Evolutionary conservation across 768 basidiomycete genomes (phyloP).

Genomic region (Boletus subparvulus): DNA sequence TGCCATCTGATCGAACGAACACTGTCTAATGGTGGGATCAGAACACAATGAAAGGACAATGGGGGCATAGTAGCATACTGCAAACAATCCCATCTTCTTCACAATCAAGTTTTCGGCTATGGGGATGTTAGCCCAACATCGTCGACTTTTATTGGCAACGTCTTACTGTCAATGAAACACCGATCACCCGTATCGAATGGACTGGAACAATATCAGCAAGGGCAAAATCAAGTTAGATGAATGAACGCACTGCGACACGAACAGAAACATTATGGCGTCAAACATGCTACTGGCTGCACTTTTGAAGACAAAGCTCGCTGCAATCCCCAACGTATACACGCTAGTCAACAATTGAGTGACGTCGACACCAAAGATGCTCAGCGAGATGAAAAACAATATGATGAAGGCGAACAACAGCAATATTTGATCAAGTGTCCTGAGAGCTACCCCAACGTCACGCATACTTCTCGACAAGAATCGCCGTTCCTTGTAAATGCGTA

Average conservation of each 20-base stretch:
- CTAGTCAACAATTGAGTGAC: constrained; percentile 67
- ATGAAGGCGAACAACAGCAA: constrained; percentile 61
- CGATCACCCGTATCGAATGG: constrained; percentile 83
- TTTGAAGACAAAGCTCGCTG: constrained; percentile 81
- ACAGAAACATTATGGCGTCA: constrained; percentile 79
- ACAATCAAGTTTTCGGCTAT: constrained; percentile 69
- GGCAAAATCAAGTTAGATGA: not conserved
- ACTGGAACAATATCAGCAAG: constrained; percentile 34
- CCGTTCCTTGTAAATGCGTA: constrained; percentile 77
- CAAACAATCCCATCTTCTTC: constrained; percentile 79
- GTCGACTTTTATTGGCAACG: not conserved
- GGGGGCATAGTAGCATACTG: constrained; percentile 39
- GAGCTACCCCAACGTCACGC: constrained; percentile 69
- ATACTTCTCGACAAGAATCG: constrained; percentile 73
- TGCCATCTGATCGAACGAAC: constrained; percentile 70
- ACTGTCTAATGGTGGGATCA: constrained; percentile 46
- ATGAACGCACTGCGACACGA: constrained; percentile 73
- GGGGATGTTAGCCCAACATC: constrained; percentile 6
- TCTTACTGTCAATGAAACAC: constrained; percentile 65
- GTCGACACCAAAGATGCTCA: constrained; percentile 70
- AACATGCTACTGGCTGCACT: constrained; percentile 68
- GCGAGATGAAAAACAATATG: constrained; percentile 68
- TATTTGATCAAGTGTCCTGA: constrained; percentile 62
- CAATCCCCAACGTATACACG: constrained; percentile 70
- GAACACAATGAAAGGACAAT: not conserved